Base-by-base conservation (phyloP, 1,284 basidiomycete species). In the Naganishia albida region DNA sequence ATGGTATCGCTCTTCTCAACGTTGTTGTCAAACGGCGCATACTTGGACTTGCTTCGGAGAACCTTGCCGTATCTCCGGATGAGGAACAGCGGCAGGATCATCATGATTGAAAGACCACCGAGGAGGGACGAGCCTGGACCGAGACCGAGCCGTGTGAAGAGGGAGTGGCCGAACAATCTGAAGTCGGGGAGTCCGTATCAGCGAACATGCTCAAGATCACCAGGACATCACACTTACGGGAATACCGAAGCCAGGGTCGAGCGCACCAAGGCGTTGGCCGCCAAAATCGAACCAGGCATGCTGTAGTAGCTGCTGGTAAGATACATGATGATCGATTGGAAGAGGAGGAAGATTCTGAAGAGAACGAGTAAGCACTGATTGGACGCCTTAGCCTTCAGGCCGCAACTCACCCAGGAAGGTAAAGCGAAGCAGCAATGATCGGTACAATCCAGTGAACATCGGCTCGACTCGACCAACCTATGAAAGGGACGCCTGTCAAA, bases 101-200 rank as follows among this genome's bases (percentile, higher is more conserved):
- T 69, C 28, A 74, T 39, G 44, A 72, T 66, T 12, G 68, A 68
- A 25, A 75, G 56, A 13, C 71, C 75, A 13, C 72, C 75, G 1
- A 76, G 68, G 1, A 76, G 53, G 23, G 70, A 68, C 7, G 67
- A 71, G 3, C 72, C 75, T 10, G 69, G 70, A 18, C 74, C 74
- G 23, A 76, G 55, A 7, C 72, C 72, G 20, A 75, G 69, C 0
- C 57, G 65, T 10, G 49, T 55, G 65, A 71, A 76, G 51, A 75
- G 68, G 25, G 67, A 63, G n/a, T 66, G 63, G 2, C 74, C 75
- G 30, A 76, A 72, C 1, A 76, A 68, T 15, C 70, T 70, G 68
- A 71, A 68, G 6, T 23, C 43, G 42, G 63, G 25, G 52, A 46
- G 34, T 34, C 44, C 28, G n/a, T 20, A 50, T 18, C 44, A 48